phyloP scores from a whole-genome alignment of 208 protist genomes.

The Herpetomonas tarakana region DNA sequence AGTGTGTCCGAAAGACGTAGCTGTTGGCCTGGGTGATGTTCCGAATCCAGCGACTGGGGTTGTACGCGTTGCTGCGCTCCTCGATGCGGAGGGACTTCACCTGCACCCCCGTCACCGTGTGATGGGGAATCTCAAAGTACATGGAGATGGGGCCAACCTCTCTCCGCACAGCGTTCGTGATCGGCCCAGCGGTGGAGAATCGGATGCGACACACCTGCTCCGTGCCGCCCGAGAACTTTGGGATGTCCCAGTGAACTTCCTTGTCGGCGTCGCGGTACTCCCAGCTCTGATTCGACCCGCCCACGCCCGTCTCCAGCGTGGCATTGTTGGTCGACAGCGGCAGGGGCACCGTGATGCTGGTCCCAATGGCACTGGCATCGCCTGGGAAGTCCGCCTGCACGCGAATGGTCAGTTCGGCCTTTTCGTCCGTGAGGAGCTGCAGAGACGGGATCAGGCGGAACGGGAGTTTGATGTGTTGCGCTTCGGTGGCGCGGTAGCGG shows the following conservation, averaged over 20 bases:
- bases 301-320: conserved; percentile 32
- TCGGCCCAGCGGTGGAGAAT: conserved; percentile 37
- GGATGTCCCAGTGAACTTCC: conserved; percentile 80
- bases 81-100: conserved; percentile 60
- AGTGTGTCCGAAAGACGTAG: conserved; percentile 78
- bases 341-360: conserved; percentile 42
- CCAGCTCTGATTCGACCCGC: conserved; percentile 32
- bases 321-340: conserved; percentile 36
- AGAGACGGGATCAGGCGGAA: conserved; percentile 66
- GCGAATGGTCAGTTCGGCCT: conserved; percentile 38
- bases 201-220: conserved; percentile 56
- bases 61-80: conserved; percentile 73
- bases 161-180: conserved; percentile 37
- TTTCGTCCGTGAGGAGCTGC: conserved; percentile 31
- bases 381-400: conserved; percentile 46
- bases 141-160: conserved; percentile 77
- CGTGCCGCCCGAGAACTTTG: conserved; percentile 60
- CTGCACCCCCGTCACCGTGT: conserved; percentile 41
- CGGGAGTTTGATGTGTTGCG: conserved; percentile 24
- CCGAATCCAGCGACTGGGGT: conserved; percentile 84
- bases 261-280: conserved; percentile 62
- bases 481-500: conserved; percentile 77
- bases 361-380: conserved; percentile 23
- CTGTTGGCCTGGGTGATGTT: conserved; percentile 83
- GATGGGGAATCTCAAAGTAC: conserved; percentile 92